These are phyloP conservation scores for Moesziomyces sp. DNA, from an alignment of 1,284 basidiomycete genomes.

Conservation along the genomic window DNA sequence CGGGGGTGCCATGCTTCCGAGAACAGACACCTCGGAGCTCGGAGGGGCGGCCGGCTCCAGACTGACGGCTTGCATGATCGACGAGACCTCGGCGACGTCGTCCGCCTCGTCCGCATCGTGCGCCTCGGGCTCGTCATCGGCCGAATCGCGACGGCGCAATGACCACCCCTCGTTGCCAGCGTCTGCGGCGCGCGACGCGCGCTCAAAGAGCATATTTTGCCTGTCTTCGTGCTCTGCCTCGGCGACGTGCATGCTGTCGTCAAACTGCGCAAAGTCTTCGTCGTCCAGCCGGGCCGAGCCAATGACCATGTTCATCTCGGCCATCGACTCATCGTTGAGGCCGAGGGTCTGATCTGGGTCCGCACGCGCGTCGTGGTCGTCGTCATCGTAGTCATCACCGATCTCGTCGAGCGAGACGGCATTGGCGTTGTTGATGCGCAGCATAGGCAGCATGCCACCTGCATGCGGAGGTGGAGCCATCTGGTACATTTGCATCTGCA, in stretches of 20 bases:
- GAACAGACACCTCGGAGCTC: neutral
- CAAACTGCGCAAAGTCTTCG: constrained; percentile 24
- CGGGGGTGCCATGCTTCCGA: constrained; percentile 9
- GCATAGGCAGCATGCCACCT: constrained; percentile 19
- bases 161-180: constrained; percentile 14
- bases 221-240: constrained; percentile 16
- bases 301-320: constrained; percentile 61
- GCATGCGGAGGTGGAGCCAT: constrained; percentile 1
- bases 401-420: constrained; percentile 56
- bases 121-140: constrained; percentile 17
- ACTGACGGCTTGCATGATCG: constrained; percentile 39
- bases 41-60: constrained; percentile 3
- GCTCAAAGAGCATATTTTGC: constrained; percentile 14
- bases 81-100: constrained; percentile 42
- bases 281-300: constrained; percentile 50
- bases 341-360: constrained; percentile 37
- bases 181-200: constrained; percentile 1
- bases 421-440: constrained; percentile 45
- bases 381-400: constrained; percentile 50
- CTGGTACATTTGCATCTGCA: constrained; percentile 40
- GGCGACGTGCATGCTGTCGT: constrained; percentile 24
- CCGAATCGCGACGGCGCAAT: constrained; percentile 22
- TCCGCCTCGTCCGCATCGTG: constrained; percentile 25
- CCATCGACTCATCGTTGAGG: constrained; percentile 61
- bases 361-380: constrained; percentile 20